Conservation (phyloP, 129 eudicot species). For the Calendula officinalis region DNA sequence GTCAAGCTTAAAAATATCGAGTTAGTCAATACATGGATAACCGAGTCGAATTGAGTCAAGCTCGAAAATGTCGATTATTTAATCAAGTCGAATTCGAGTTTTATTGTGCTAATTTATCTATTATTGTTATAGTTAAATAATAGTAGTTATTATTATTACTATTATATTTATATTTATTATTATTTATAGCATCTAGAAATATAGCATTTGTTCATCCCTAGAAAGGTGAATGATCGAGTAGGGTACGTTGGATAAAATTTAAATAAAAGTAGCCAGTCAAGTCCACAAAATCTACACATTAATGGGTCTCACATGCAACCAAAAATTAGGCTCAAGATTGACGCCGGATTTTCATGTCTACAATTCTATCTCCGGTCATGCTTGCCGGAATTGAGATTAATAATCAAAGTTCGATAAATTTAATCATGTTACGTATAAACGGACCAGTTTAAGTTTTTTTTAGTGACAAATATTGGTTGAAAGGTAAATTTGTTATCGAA, state of each 20-base stretch:
- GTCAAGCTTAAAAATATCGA: no score
- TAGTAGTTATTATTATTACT: no score
- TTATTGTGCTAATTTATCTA: no score
- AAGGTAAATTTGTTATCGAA: background rate
- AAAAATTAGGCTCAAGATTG: conserved; percentile 44
- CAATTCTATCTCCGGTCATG: conserved; percentile 10
- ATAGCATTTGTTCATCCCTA: background rate
- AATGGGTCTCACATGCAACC: conserved; percentile 39
- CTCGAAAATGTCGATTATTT: no score
- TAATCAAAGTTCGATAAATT: background rate
- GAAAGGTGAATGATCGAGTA: conserved; percentile 1
- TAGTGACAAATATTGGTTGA: background rate
- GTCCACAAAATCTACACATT: conserved; percentile 19
- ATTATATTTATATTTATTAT: no score
- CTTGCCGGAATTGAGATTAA: conserved; percentile 2
- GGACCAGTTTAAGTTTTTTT: no score
- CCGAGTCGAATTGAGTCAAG: no score
- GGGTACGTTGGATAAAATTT: background rate
- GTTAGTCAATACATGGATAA: no score
- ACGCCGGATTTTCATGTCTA: conserved; percentile 40
- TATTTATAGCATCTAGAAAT: background rate
- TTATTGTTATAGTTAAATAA: no score
- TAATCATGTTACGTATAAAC: no score
- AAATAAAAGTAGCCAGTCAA: conserved; percentile 8
- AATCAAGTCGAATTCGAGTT: no score